A percentile compares a stretch with the other conserved stretches of the same genome.
These are phyloP conservation scores for Aspergillus flavus DNA, from an alignment of 2,329 filamentous ascomycete genomes.

Conservation along the genomic window DNA sequence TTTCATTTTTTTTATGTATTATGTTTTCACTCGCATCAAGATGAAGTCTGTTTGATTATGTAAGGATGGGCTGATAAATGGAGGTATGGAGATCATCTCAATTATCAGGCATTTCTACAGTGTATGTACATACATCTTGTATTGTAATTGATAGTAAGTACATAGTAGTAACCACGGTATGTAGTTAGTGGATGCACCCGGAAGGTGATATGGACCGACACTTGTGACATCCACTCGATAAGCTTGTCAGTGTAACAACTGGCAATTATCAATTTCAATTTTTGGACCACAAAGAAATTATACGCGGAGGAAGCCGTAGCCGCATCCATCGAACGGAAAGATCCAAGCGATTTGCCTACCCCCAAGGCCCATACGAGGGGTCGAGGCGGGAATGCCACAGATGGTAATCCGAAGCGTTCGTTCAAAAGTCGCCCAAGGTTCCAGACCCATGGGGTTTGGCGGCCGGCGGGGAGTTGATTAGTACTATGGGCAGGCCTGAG, in stretches of 20 bases:
- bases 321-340: neutral
- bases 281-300: neutral
- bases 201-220: slow-evolving; percentile 1
- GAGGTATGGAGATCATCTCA: slow-evolving; percentile 2
- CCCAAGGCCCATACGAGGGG: neutral
- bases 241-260: neutral
- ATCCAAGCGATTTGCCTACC: neutral
- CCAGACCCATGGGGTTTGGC: slow-evolving; percentile 20
- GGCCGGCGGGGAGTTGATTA: neutral
- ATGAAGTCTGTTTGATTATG: neutral
- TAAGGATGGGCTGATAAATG: slow-evolving; percentile 5
- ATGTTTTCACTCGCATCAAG: neutral
- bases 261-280: neutral
- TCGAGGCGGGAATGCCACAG: slow-evolving; percentile 30
- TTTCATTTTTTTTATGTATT: neutral
- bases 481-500: neutral
- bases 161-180: neutral
- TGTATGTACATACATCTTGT: neutral
- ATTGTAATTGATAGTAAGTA: neutral
- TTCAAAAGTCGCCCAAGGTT: slow-evolving; percentile 7
- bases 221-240: neutral
- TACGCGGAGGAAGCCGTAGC: neutral
- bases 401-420: slow-evolving; percentile 34
- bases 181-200: slow-evolving; percentile 1
- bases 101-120: neutral